These are phyloP conservation scores for Lactifluus subvellereus DNA, from an alignment of 768 basidiomycete species.

Conservation along the genomic window DNA sequence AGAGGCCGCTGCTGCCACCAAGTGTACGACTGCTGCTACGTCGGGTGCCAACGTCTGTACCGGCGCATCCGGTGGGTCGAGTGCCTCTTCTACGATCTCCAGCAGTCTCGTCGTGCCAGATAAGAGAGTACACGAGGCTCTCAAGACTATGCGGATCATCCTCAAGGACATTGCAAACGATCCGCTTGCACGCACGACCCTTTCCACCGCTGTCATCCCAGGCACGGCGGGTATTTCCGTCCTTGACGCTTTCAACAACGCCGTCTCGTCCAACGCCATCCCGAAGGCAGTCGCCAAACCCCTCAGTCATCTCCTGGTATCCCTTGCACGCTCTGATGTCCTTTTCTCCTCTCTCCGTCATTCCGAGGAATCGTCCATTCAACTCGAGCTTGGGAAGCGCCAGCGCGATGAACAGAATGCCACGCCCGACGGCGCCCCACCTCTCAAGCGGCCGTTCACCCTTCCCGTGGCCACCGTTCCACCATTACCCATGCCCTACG, in stretches of 20 bases:
- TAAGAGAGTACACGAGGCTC: conserved; percentile 50
- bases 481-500: conserved; percentile 31
- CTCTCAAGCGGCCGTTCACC: conserved; percentile 24
- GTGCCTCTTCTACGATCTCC: background rate
- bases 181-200: conserved; percentile 46
- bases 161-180: conserved; percentile 54
- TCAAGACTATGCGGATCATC: conserved; percentile 61
- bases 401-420: conserved; percentile 51
- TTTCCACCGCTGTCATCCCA: conserved; percentile 49
- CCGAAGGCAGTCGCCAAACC: conserved; percentile 48
- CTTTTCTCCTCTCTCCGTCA: conserved; percentile 62
- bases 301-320: conserved; percentile 57
- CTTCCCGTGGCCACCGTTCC: conserved; percentile 18
- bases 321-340: conserved; percentile 56
- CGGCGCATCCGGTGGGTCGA: conserved; percentile 5
- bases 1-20: conserved; percentile 31
- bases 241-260: conserved; percentile 48
- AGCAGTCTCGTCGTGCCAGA: background rate
- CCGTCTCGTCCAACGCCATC: conserved; percentile 43
- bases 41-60: conserved; percentile 15
- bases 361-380: conserved; percentile 55
- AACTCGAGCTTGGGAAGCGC: conserved; percentile 69
- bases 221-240: conserved; percentile 45
- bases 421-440: conserved; percentile 32
- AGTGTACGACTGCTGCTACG: conserved; percentile 7